Base-by-base conservation (phyloP, 345 rosid species). In the Linum usitatissimum region DNA sequence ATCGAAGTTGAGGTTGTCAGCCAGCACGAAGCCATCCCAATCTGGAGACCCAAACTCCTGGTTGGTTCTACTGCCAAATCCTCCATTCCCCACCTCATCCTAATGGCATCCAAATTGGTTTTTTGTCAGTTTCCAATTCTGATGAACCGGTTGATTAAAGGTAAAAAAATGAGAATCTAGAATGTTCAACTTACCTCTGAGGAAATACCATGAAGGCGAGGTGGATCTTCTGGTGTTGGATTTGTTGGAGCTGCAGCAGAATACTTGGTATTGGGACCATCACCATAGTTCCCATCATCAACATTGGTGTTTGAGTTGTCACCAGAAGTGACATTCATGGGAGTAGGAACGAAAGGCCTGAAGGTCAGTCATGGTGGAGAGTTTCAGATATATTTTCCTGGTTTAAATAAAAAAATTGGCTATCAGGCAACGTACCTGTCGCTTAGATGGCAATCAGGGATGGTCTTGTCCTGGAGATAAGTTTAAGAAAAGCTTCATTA, bases 11-110 rank as follows among this genome's bases (percentile, higher is more conserved):
- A 72, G 42, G 20, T 56, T 40, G 45, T 53, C 40, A 51, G 57
- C 65, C 66, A 68, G 21, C 7, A 38, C 10, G 19, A 62, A 53
- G 18, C 62, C 64, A 58, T 63, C 75, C 71, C 40, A 49, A 2
- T 66, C 60, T 0, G 21, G 49, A 12, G 15, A 23, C 17, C 63
- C 18, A 30, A 20, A 14, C 6, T 63, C 65, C 20, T 18, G 17
- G 20, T 53, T 30, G 18, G 63, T 60, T 53, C 28, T 17, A 23
- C 18, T 42, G 31, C 66, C 38, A 8, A 28, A 34, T 13, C 17
- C 38, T 7, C 18, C 56, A 7, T 5, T 51, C 21, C 55, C 68
- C 58, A 64, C 54, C 57, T 18, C 49, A 49, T 6, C 57, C 67
- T 66, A 60, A 19, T 61, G 19, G 34, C 3, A 18, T 7, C 4